A percentile compares a stretch with the other conserved stretches of the same genome.
Evolutionary conservation across 208 protist genomes (phyloP).

Genomic region (Crithidia brevicula): DNA sequence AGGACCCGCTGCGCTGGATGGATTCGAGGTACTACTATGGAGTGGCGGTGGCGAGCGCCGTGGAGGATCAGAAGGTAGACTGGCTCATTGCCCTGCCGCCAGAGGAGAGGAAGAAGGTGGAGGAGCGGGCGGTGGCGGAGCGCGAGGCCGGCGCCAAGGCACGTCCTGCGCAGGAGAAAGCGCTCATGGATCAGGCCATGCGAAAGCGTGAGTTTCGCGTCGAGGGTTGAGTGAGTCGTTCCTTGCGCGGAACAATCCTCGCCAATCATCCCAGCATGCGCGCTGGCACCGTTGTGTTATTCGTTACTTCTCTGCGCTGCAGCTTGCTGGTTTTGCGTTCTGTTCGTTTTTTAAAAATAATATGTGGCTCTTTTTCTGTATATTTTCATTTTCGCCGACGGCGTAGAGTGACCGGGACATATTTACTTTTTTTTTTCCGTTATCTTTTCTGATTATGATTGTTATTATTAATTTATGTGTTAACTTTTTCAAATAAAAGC

Average conservation of each 20-base stretch:
- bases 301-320: not conserved
- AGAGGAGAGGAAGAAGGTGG: conserved; percentile 36
- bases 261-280: not conserved
- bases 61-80: conserved; percentile 49
- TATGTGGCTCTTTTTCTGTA: conserved; percentile 5
- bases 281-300: not conserved
- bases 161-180: conserved; percentile 23
- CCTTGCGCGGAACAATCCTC: not conserved
- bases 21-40: conserved; percentile 52
- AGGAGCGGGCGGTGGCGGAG: conserved; percentile 23
- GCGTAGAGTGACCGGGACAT: no score
- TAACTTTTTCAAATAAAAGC: no score
- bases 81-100: conserved; percentile 42
- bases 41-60: conserved; percentile 39
- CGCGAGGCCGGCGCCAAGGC: conserved; percentile 14
- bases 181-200: conserved; percentile 17
- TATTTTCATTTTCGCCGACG: not conserved
- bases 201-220: conserved; percentile 13
- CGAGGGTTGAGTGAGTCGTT: not conserved
- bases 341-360: not conserved
- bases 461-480: not conserved
- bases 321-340: not conserved
- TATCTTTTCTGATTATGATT: conserved; percentile 12
- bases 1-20: conserved; percentile 31
- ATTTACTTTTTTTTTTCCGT: conserved; percentile 2